Conservation (phyloP, 805 yeast species). For the Monosporozyma yasuniensis region DNA sequence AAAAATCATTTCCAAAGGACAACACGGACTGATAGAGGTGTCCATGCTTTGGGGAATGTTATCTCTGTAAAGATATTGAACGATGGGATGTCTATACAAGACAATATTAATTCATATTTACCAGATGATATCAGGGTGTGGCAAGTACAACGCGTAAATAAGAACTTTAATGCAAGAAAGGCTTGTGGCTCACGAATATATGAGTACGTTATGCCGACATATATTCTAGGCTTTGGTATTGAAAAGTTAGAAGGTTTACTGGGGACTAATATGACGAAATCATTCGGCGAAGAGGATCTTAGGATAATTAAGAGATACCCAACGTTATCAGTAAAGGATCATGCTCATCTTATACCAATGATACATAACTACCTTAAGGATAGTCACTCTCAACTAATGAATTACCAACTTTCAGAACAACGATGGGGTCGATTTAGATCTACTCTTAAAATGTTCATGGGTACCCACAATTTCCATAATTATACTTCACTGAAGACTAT, state of each 20-base stretch:
- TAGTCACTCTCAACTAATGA: not conserved
- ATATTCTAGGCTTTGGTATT: conserved; percentile 23
- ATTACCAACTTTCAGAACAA: not conserved
- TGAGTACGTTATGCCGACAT: conserved; percentile 82
- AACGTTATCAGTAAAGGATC: not conserved
- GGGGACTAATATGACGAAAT: not conserved
- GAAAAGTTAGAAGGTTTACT: not conserved
- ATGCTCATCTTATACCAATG: not conserved
- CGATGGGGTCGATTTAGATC: not conserved
- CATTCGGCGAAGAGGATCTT: not conserved
- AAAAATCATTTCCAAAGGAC: conserved; percentile 82
- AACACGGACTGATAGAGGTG: conserved; percentile 91
- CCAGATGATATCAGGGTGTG: conserved; percentile 80
- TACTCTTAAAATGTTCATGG: conserved; percentile 57
- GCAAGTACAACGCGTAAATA: conserved; percentile 78
- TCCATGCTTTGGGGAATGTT: conserved; percentile 94
- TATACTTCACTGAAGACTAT: conserved; percentile 57
- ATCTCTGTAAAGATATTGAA: conserved; percentile 75
- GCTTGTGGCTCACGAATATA: conserved; percentile 82
- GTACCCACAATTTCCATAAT: conserved; percentile 82
- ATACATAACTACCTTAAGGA: not conserved
- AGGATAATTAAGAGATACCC: not conserved
- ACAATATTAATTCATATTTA: conserved; percentile 54
- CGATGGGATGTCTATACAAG: conserved; percentile 44
- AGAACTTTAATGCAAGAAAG: conserved; percentile 78